phyloP scores from a whole-genome alignment of 2,329 filamentous ascomycete genomes.

The Aureobasidium sp. region DNA sequence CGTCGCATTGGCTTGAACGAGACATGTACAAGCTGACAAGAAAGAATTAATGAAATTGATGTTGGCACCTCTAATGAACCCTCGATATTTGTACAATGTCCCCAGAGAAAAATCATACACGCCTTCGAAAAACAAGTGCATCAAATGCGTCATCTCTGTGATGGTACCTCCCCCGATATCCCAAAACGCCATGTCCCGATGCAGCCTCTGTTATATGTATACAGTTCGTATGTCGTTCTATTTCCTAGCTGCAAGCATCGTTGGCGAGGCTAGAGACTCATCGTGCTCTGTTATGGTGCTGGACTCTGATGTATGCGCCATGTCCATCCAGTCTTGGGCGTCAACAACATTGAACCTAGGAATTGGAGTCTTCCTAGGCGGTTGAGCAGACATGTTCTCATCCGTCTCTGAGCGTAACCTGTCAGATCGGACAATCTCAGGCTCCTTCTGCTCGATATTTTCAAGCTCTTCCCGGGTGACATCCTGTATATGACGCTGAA shows the following conservation, averaged over 20 bases:
- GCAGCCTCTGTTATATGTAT: slow-evolving; percentile 3
- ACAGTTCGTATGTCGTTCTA: neutral
- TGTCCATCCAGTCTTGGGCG: neutral
- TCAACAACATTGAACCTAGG: neutral
- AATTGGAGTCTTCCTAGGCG: neutral
- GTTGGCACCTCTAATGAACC: neutral
- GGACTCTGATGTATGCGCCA: neutral
- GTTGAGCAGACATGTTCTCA: too few relatives aligned
- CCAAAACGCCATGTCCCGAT: slow-evolving; percentile 2
- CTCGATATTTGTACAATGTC: neutral
- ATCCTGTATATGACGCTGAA: neutral
- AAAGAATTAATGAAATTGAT: neutral
- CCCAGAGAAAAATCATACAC: neutral
- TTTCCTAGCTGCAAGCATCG: too few relatives aligned
- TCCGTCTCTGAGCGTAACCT: too few relatives aligned
- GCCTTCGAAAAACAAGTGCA: neutral
- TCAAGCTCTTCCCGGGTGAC: neutral
- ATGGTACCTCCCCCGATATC: neutral
- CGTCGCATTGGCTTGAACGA: neutral
- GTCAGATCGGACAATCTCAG: neutral
- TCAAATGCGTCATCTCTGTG: neutral
- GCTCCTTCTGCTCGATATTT: neutral
- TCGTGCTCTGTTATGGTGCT: neutral
- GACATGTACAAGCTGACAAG: neutral
- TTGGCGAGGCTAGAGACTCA: neutral